These are phyloP conservation scores for Boletus patriciae DNA, from an alignment of 768 basidiomycete genomes.

Conservation along the genomic window DNA sequence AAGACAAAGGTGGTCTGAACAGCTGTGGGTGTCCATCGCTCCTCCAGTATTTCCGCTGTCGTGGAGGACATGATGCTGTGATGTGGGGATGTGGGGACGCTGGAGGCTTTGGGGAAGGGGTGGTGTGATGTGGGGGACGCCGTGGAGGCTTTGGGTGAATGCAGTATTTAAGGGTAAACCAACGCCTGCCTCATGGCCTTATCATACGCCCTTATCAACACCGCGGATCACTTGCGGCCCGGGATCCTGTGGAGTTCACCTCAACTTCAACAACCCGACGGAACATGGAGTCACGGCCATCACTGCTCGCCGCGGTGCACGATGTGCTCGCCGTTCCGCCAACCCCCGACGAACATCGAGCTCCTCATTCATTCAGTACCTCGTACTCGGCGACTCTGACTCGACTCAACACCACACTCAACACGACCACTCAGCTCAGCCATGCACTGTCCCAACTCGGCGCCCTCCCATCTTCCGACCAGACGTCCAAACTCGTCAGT, in stretches of 20 bases:
- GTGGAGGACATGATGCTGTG: background rate
- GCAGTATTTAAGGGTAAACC: constrained; percentile 1
- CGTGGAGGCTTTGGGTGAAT: background rate
- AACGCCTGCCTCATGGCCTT: constrained; percentile 2
- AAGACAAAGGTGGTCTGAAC: constrained; percentile 8
- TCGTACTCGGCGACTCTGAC: constrained; percentile 21
- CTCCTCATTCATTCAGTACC: constrained; percentile 29
- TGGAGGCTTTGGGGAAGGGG: no score
- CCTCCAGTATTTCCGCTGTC: constrained; percentile 6
- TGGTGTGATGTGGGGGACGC: background rate
- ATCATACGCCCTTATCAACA: background rate
- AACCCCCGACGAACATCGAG: constrained; percentile 9
- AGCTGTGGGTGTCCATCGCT: constrained; percentile 15
- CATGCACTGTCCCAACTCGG: constrained; percentile 52
- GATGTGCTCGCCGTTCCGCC: constrained; percentile 26
- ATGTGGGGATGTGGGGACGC: no score
- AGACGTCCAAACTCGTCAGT: constrained; percentile 67
- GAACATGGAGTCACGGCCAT: constrained; percentile 19
- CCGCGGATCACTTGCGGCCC: no score
- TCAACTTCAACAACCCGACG: no score
- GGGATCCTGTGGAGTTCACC: no score
- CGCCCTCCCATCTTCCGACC: constrained; percentile 44
- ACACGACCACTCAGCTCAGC: constrained; percentile 51
- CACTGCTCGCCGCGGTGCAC: constrained; percentile 29
- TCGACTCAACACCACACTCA: constrained; percentile 51